Base-by-base conservation (phyloP, 495 filamentous ascomycete species). In the Talaromyces ruber region DNA sequence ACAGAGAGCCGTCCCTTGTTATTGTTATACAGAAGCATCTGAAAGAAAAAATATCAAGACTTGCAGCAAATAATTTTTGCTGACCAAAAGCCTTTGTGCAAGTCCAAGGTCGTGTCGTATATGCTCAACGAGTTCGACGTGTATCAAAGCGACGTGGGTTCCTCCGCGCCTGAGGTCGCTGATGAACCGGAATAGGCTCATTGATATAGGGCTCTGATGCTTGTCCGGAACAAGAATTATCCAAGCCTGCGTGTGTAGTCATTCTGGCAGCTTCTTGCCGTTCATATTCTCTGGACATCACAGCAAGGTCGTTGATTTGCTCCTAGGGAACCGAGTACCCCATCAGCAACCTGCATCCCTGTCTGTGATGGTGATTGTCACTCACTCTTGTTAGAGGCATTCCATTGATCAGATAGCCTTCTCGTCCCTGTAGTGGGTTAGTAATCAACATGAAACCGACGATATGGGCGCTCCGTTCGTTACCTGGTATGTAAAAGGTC, bases 401-500 rank as follows among this genome's bases (percentile, higher is more conserved):
- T 39, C 81, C 81, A 24, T 71, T 70, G 54, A 83, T 76, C n/a
- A 83, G 68, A 59, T 83, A 83, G 30, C 81, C 81, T 69, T 83
- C 80, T 43, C 81, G 78, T 29, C 78, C 78, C 77, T 80, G 69
- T 64, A 57, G 50, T 53, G 22, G 43, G 65, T 66, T 67, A 62
- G 66, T 55, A 54, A 61, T 63, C 55, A 58, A 55, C 22, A 53
- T 32, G 8, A 3, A n/a, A n/a, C 26, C 22, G 22, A 16, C 24
- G 7, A 59, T n/a, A 32, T 25, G 53, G 55, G 43, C 54, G 47
- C 30, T 26, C 29, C 51, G 29, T 47, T 64, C 61, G 9, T 58
- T 77, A 78, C 77, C 71, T 83, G 80, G 60, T 81, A 82, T 45
- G 74, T 79, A 65, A 79, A 83, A 24, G 81, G 81, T 61, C 80